These are phyloP conservation scores for Diaporthe humulicola DNA, from an alignment of 2,329 filamentous ascomycete species.

Conservation along the genomic window DNA sequence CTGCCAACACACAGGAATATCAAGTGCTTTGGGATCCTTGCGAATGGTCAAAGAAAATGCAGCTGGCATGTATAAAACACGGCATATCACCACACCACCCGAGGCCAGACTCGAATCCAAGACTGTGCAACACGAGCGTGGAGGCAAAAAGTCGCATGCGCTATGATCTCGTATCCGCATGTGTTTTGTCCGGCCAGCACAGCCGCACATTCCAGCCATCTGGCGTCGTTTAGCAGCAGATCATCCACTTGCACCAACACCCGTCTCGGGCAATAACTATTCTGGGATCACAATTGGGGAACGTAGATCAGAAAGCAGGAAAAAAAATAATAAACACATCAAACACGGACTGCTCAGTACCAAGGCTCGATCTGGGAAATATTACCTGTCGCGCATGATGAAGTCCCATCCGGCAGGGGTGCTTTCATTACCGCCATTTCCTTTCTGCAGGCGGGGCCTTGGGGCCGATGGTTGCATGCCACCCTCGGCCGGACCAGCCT, in stretches of 20 bases:
- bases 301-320: background rate
- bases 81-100: constrained; percentile 21
- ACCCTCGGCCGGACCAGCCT: constrained; percentile 6
- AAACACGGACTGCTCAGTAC: background rate
- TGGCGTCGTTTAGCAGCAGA: background rate
- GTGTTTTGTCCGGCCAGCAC: constrained; percentile 29
- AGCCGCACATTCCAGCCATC: constrained; percentile 23
- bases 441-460: constrained; percentile 15
- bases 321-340: background rate
- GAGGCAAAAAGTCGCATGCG: constrained; percentile 30
- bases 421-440: constrained; percentile 18
- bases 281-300: background rate
- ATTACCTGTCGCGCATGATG: constrained; percentile 20
- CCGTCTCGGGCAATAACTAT: background rate
- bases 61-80: constrained; percentile 15
- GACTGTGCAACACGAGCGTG: constrained; percentile 30
- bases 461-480: constrained; percentile 16
- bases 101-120: background rate
- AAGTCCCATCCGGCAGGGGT: constrained; percentile 24
- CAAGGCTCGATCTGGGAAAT: constrained; percentile 23
- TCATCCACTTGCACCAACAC: constrained; percentile 11
- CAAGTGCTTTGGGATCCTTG: background rate
- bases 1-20: background rate
- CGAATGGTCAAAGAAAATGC: background rate
- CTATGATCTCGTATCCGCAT: constrained; percentile 33